Evolutionary conservation across 305 asterid genomes (phyloP).

Genomic region (Solanum hybrid): DNA sequence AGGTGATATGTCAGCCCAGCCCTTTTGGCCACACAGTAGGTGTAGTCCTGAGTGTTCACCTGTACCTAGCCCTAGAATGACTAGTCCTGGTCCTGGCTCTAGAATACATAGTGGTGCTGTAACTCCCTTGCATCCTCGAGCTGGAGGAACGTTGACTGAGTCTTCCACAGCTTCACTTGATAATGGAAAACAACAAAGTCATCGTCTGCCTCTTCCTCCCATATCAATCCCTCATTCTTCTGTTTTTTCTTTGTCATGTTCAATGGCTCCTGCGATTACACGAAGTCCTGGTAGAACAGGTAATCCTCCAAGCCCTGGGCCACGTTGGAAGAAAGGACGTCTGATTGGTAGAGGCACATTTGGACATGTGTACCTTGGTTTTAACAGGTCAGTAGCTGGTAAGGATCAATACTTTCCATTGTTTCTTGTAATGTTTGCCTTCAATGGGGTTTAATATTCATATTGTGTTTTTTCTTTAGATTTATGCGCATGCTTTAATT

Average conservation of each 20-base stretch:
- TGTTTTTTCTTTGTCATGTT: constrained; percentile 21
- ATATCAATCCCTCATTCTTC: constrained; percentile 17
- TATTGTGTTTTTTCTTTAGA: not conserved
- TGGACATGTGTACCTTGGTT: constrained; percentile 71
- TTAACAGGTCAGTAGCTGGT: constrained; percentile 34
- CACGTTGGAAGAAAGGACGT: constrained; percentile 64
- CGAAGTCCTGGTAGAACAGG: constrained; percentile 41
- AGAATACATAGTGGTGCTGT: constrained; percentile 91
- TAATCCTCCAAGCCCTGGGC: constrained; percentile 24
- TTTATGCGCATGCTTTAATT: not conserved
- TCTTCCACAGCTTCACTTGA: constrained; percentile 59
- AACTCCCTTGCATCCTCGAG: constrained; percentile 82
- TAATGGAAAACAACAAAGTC: constrained; percentile 72
- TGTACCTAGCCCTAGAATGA: constrained; percentile 85
- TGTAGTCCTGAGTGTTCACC: constrained; percentile 90
- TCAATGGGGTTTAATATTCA: not conserved
- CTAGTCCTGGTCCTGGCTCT: constrained; percentile 89
- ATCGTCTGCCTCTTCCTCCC: constrained; percentile 68
- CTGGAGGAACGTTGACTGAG: constrained; percentile 53
- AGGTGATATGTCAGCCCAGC: constrained; percentile 72
- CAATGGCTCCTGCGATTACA: constrained; percentile 28
- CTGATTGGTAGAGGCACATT: constrained; percentile 65
- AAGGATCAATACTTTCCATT: not conserved
- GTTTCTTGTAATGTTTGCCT: not conserved
- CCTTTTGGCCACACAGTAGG: constrained; percentile 78